phyloP scores from a whole-genome alignment of 345 rosid genomes.

The Dovyalis caffra region DNA sequence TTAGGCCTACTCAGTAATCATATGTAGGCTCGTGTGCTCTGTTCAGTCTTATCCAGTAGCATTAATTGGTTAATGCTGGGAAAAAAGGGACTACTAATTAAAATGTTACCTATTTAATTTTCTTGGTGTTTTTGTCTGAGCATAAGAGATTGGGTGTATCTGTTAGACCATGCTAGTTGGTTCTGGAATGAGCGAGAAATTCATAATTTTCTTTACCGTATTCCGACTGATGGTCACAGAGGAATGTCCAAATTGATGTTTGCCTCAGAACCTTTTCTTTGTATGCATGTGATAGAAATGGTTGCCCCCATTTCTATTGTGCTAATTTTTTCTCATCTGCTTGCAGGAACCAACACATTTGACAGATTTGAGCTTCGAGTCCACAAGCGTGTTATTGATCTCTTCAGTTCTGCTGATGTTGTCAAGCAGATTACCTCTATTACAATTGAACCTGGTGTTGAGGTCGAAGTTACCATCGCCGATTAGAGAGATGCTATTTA shows the following conservation, averaged over 20 bases:
- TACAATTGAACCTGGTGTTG: conserved; percentile 64
- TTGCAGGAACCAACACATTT: conserved; percentile 59
- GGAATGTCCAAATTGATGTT: not conserved
- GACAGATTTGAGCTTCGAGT: conserved; percentile 60
- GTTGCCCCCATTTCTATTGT: too few relatives aligned
- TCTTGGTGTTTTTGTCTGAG: not conserved
- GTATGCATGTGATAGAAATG: not conserved
- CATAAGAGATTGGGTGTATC: not conserved
- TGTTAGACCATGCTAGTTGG: not conserved
- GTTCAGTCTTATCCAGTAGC: not conserved
- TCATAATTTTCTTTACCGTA: not conserved
- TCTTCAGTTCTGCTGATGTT: conserved; percentile 61
- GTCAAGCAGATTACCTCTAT: conserved; percentile 71
- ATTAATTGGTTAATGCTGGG: not conserved
- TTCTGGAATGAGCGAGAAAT: not conserved
- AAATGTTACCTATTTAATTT: not conserved
- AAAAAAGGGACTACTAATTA: not conserved
- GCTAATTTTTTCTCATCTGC: not conserved
- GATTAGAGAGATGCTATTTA: conserved; percentile 19
- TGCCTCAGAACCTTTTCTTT: not conserved
- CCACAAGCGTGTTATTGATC: conserved; percentile 63
- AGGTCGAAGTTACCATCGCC: conserved; percentile 61
- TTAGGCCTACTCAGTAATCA: not conserved
- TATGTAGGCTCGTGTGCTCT: too few relatives aligned
- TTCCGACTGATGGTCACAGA: not conserved